Evolutionary conservation across 305 asterid species (phyloP).

Genomic region (Fraxinus latifolia): DNA sequence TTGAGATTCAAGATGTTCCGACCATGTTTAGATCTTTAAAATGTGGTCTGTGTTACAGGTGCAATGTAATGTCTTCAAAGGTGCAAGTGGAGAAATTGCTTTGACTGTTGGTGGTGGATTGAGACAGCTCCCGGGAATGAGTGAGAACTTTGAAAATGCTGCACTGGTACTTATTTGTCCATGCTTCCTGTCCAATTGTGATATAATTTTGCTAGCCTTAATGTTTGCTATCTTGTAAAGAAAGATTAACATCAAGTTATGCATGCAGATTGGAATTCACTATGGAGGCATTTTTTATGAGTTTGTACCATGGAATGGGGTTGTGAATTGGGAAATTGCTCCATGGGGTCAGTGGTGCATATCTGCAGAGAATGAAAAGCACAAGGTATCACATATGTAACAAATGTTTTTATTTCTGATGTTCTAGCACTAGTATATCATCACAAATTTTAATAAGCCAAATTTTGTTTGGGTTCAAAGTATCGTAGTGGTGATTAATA

Average conservation of each 20-base stretch:
- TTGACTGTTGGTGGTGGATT: slow-evolving; percentile 84
- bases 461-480: not conserved
- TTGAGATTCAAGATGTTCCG: not conserved
- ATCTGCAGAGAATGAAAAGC: slow-evolving; percentile 70
- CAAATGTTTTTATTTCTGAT: slow-evolving; percentile 1
- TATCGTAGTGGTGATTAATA: not conserved
- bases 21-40: slow-evolving; percentile 7
- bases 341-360: slow-evolving; percentile 88
- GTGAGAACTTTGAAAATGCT: slow-evolving; percentile 66
- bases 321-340: slow-evolving; percentile 74
- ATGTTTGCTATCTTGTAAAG: not conserved
- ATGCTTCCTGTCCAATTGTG: slow-evolving; percentile 9
- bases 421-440: not conserved
- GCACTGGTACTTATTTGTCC: slow-evolving; percentile 62
- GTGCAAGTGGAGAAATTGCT: slow-evolving; percentile 79
- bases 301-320: slow-evolving; percentile 93
- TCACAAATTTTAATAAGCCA: not conserved
- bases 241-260: slow-evolving; percentile 14
- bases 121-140: slow-evolving; percentile 76
- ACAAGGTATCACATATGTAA: slow-evolving; percentile 43
- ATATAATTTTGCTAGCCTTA: not conserved
- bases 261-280: slow-evolving; percentile 80
- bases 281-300: slow-evolving; percentile 74
- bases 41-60: slow-evolving; percentile 43
- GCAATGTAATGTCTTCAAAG: slow-evolving; percentile 86